These are phyloP conservation scores for Datura wrightii DNA, from an alignment of 257 asterid species.

Conservation along the genomic window DNA sequence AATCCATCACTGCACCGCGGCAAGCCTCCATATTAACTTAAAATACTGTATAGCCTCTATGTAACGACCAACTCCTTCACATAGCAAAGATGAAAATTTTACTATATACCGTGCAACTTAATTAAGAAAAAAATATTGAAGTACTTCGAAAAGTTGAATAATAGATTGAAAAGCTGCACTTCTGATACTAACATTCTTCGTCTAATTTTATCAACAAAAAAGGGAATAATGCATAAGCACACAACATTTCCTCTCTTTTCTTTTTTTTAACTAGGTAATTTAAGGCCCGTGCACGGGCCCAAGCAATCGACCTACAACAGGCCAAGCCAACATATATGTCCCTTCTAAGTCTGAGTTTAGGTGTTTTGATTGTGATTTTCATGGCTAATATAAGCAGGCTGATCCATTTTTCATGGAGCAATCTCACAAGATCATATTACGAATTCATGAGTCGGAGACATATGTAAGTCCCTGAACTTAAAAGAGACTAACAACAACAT, in stretches of 20 bases:
- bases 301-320: too few relatives aligned
- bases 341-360: too few relatives aligned
- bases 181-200: neutral
- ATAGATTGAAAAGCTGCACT: neutral
- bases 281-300: neutral
- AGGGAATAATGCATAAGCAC: neutral
- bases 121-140: neutral
- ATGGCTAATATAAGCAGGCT: too few relatives aligned
- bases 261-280: neutral
- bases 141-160: neutral
- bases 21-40: conserved; percentile 59
- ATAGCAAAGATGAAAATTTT: conserved; percentile 1
- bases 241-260: neutral
- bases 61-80: conserved; percentile 18
- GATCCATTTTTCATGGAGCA: too few relatives aligned
- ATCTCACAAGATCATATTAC: too few relatives aligned
- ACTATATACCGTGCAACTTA: neutral
- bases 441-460: too few relatives aligned
- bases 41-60: neutral
- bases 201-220: neutral
- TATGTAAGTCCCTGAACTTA: too few relatives aligned
- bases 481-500: too few relatives aligned
- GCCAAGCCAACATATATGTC: too few relatives aligned
- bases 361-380: too few relatives aligned
- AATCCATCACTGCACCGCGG: conserved; percentile 61